phyloP scores from a whole-genome alignment of 2,329 filamentous ascomycete genomes.

The Hymenoscyphus albidus region DNA sequence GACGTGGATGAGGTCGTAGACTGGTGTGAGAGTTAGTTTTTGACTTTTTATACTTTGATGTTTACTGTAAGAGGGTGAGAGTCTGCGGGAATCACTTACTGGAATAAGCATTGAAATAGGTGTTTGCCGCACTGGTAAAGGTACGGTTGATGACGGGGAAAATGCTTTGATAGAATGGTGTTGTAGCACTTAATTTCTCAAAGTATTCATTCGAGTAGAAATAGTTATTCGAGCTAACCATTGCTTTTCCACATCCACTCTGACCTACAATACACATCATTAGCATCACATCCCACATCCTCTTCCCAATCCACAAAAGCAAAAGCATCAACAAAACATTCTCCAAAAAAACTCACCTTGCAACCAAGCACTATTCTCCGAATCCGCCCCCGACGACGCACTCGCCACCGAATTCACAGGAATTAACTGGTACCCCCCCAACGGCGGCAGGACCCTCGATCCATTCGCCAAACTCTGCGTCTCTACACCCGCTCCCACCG shows the following conservation, averaged over 20 bases:
- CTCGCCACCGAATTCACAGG: slow-evolving; percentile 61
- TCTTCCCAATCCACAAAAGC: background rate
- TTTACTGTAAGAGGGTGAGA: background rate
- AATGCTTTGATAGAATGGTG: slow-evolving; percentile 55
- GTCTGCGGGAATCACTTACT: slow-evolving; percentile 42
- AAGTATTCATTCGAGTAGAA: slow-evolving; percentile 47
- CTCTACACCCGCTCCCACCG: slow-evolving; percentile 52
- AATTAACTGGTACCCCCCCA: slow-evolving; percentile 81
- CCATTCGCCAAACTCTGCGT: slow-evolving; percentile 68
- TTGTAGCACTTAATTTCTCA: slow-evolving; percentile 46
- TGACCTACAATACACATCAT: slow-evolving; percentile 31
- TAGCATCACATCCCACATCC: background rate
- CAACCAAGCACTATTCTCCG: slow-evolving; percentile 55
- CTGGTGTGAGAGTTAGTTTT: slow-evolving; percentile 32
- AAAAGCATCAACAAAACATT: background rate
- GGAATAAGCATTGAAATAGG: slow-evolving; percentile 58
- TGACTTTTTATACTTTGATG: background rate
- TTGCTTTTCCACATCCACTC: slow-evolving; percentile 52
- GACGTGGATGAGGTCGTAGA: slow-evolving; percentile 60
- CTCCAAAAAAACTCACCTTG: slow-evolving; percentile 38
- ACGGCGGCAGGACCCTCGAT: slow-evolving; percentile 59
- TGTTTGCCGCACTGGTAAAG: slow-evolving; percentile 44
- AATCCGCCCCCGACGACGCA: slow-evolving; percentile 49
- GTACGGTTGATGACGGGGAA: slow-evolving; percentile 53
- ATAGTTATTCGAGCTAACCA: slow-evolving; percentile 53